Evolutionary conservation across 2,329 filamentous ascomycete genomes (phyloP).

Genomic region (Macrophomina pseudophaseolina): DNA sequence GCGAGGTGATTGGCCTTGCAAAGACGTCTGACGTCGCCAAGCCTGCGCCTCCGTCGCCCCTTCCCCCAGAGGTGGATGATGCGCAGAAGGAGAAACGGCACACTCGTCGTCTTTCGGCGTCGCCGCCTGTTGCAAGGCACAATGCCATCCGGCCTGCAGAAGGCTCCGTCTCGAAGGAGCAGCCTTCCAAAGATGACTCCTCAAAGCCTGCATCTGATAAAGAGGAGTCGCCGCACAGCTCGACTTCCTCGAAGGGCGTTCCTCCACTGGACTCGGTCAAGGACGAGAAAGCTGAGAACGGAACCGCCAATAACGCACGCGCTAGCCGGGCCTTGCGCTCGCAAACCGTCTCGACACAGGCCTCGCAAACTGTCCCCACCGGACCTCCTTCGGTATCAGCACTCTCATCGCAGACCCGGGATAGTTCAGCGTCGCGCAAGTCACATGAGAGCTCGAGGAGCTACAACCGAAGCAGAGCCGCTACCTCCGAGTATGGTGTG

Average conservation of each 20-base stretch:
- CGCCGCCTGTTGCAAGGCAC: slow-evolving; percentile 29
- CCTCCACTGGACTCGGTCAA: background rate
- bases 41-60: slow-evolving; percentile 19
- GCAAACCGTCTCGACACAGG: slow-evolving; percentile 15
- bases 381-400: slow-evolving; percentile 18
- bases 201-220: background rate
- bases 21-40: slow-evolving; percentile 16
- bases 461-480: background rate
- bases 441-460: slow-evolving; percentile 20
- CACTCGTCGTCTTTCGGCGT: slow-evolving; percentile 35
- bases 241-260: background rate
- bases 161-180: background rate
- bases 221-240: background rate
- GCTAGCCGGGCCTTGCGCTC: slow-evolving; percentile 8
- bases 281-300: background rate
- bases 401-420: slow-evolving; percentile 14
- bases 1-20: slow-evolving; percentile 10
- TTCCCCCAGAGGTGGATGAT: background rate
- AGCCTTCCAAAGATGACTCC: background rate
- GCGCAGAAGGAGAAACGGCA: slow-evolving; percentile 32
- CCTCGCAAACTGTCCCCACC: slow-evolving; percentile 7
- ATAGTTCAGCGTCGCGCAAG: slow-evolving; percentile 7
- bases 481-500: slow-evolving; percentile 33
- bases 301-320: background rate
- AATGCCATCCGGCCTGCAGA: background rate